Conservation (phyloP, 164 flowering plant genomes). For the Nymphaea thermarum region DNA sequence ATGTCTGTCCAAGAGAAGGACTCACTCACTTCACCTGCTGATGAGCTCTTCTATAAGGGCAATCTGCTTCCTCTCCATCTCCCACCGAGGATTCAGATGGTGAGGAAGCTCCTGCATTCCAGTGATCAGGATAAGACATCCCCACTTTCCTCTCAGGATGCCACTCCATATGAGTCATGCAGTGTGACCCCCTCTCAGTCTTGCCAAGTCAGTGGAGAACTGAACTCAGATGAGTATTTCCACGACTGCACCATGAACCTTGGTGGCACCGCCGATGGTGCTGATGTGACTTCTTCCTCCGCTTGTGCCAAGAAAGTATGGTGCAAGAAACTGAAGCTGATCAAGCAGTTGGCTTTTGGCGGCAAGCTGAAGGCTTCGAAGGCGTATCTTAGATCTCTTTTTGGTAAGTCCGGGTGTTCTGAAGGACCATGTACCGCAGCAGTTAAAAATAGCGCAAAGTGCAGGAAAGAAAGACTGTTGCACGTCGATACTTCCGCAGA, state of each 20-base stretch:
- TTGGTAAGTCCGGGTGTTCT: constrained; percentile 9
- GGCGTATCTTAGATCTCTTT: constrained; percentile 53
- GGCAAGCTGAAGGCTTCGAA: constrained; percentile 57
- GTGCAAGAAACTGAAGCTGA: constrained; percentile 48
- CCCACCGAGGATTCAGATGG: constrained; percentile 76
- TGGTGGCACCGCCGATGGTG: constrained; percentile 26
- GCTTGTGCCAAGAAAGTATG: constrained; percentile 28
- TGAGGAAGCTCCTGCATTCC: constrained; percentile 32
- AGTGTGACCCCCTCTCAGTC: constrained; percentile 56
- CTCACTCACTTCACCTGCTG: constrained; percentile 54
- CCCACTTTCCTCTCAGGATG: background rate
- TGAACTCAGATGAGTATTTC: constrained; percentile 52
- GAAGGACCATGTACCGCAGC: background rate
- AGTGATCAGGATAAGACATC: background rate
- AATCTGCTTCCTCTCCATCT: constrained; percentile 85
- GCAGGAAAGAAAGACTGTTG: background rate
- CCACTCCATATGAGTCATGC: constrained; percentile 41
- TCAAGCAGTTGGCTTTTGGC: constrained; percentile 31
- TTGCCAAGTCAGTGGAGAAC: constrained; percentile 44
- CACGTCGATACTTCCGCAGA: background rate
- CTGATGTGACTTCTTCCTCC: constrained; percentile 9
- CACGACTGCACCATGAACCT: background rate
- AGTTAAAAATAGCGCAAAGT: background rate
- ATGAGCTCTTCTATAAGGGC: constrained; percentile 90
- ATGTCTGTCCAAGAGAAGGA: constrained; percentile 15